Conservation (phyloP, 495 filamentous ascomycete genomes). For the Aspergillus wentii region DNA sequence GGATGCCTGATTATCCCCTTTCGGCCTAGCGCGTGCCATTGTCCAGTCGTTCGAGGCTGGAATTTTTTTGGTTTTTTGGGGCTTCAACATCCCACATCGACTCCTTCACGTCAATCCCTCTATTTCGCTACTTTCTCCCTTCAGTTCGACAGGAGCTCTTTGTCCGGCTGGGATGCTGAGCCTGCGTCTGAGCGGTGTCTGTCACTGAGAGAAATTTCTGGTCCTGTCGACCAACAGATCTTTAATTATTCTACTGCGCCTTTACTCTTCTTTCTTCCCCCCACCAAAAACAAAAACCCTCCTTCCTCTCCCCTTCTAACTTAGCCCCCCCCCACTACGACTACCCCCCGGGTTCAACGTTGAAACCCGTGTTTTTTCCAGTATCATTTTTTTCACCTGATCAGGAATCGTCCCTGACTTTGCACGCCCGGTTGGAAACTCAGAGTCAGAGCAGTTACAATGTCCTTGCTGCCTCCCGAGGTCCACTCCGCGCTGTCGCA, state of each 20-base stretch:
- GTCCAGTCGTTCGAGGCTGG: conserved; percentile 4
- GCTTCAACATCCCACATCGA: conserved; percentile 6
- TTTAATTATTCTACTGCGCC: conserved; percentile 22
- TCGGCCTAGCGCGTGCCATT: conserved; percentile 4
- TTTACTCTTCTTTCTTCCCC: conserved; percentile 28
- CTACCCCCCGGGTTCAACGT: conserved; percentile 17
- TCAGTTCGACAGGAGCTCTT: conserved; percentile 7
- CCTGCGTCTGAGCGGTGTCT: conserved; percentile 6
- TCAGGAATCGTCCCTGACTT: conserved; percentile 10
- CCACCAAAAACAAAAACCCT: conserved; percentile 14
- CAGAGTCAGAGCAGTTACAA: conserved; percentile 43
- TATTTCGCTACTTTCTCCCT: conserved; percentile 3
- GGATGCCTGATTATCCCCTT: conserved; percentile 5
- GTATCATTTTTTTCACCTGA: neutral
- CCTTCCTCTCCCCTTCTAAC: conserved; percentile 8
- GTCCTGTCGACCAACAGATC: conserved; percentile 10
- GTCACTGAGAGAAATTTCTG: conserved; percentile 3
- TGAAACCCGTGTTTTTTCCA: conserved; percentile 6
- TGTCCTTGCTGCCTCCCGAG: conserved; percentile 82
- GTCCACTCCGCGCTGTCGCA: conserved; percentile 75
- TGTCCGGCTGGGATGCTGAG: conserved; percentile 14
- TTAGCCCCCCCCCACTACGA: too few species aligned
- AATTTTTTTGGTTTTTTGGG: conserved; percentile 11
- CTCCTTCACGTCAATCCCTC: conserved; percentile 1
- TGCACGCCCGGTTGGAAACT: conserved; percentile 10